Evolutionary conservation across 768 basidiomycete species (phyloP), one percentile per base, ranked within the genome.

Genomic region (Russula vinacea): DNA sequence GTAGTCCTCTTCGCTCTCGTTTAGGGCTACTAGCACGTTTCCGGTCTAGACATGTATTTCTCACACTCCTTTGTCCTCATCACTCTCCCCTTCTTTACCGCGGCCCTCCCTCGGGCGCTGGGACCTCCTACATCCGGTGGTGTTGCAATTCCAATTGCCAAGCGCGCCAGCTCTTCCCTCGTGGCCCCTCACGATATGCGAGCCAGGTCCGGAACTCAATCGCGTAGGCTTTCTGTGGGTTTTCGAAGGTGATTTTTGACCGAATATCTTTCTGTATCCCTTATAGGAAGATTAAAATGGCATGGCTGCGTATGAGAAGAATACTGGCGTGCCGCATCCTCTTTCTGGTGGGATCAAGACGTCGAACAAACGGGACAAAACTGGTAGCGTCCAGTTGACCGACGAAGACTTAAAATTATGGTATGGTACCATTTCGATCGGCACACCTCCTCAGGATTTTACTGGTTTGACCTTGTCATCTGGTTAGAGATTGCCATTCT

Each of bases 401-500:
- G 51, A 62, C 24, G 19, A 52, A 17, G 2, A 14, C 5, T n/a
- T 9, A 13, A 33, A 16, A 6, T 54, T 62, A 3, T 66, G 67
- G 65, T 55, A 24, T 19, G 67, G 65, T 16, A n/a, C 2, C 7
- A 51, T 68, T 29, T 26, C 29, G 13, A 56, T 67, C 17, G 66
- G 67, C 10, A 63, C 66, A 19, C 67, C 66, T 16, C 10, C 45
- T 10, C 10, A 47, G 26, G n/a, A 17, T 8, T 68, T 60, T 57
- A 45, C n/a, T 2, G 54, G 58, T 53, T n/a, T 55, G 44, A 39
- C 8, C 42, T 14, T 26, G 35, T 35, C 35, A 35, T 10, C 8
- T 17, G 3, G 16, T 58, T n/a, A 35, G 49, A 37, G 66, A 83
- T 39, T 76, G 70, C 10, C 76, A n/a, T 77, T 17, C 55, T 73